Evolutionary conservation across 768 basidiomycete genomes (phyloP).

Genomic region (Paxillus rubicundulus): DNA sequence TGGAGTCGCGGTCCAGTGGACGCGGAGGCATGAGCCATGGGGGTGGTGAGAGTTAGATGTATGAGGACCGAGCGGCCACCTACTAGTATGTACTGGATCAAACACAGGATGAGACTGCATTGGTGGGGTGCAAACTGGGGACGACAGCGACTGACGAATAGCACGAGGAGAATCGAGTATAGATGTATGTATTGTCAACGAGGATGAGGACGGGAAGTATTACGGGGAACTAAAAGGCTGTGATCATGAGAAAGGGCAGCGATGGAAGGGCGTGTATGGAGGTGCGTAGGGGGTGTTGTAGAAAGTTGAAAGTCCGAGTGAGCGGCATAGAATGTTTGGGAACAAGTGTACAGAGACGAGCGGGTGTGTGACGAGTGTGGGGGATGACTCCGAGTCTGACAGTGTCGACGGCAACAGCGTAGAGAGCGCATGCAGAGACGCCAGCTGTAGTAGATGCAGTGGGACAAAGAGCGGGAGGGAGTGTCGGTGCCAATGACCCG

Average conservation of each 20-base stretch:
- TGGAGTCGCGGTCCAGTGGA: neutral
- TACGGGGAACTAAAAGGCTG: neutral
- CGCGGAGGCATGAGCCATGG: neutral
- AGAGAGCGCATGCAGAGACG: too few species aligned
- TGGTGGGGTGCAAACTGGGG: neutral
- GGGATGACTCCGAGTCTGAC: neutral
- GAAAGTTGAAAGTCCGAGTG: neutral
- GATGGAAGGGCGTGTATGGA: neutral
- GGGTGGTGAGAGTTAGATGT: neutral
- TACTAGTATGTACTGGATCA: neutral
- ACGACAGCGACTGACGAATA: neutral
- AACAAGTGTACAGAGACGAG: neutral
- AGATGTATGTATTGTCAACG: neutral
- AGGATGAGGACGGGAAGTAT: neutral
- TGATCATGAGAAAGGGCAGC: neutral
- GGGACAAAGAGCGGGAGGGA: neutral
- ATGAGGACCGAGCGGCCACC: too few species aligned
- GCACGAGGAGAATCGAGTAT: neutral
- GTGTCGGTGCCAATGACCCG: slow-evolving; percentile 2
- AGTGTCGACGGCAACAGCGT: too few species aligned
- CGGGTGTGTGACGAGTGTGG: neutral
- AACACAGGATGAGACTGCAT: neutral
- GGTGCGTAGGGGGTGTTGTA: neutral
- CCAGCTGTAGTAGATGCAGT: too few species aligned
- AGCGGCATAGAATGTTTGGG: neutral